Base-by-base conservation (phyloP, 306 rosid genomes). In the Crotalaria pallida region DNA sequence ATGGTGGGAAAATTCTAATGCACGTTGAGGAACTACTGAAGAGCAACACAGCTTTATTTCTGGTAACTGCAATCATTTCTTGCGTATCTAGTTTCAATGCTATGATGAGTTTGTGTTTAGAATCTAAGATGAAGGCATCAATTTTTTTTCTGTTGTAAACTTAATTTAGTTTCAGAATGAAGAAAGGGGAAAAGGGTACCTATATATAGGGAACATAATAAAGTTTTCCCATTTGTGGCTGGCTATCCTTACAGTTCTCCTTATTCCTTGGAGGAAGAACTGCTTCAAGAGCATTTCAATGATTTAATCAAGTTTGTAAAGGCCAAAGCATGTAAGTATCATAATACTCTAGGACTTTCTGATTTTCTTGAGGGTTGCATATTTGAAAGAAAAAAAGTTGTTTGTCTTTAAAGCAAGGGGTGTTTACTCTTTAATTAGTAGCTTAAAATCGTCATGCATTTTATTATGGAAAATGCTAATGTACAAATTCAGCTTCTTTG, bases 1-100 rank as follows among this genome's bases (percentile, higher is more conserved):
- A 90, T 73, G 97, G 88, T 81, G 97, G 97, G 29, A 94, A 94
- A 79, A 88, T 90, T 87, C 96, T 87, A 81, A 82, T 87, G 84
- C 92, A 88, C 82, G 90, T 94, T 69, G 97, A 90, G 89, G 95
- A 94, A 50, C 84, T 94, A 72, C 85, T 90, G 75, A 94, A 94
- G 84, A 88, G 97, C 86, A 94, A 90, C 81, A 94, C 97, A 22
- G 84, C 94, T 64, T 72, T 94, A 71, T 94, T 87, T 84, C 97
- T 94, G 94, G 98, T 86, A 93, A 79, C 53, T 71, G 22, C 79
- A 27, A 50, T 13, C 43, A 12, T 62, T 62, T 69, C 78, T 66
- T 38, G 2, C 11, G 1, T 22, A 52, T 22, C 10, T 52, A 21
- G 5, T 22, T 58, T 22, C 4, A 0, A 24, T 18, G 57, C 24